phyloP scores from a whole-genome alignment of 352 stramenopile species.

The Pythium phragmitis region DNA sequence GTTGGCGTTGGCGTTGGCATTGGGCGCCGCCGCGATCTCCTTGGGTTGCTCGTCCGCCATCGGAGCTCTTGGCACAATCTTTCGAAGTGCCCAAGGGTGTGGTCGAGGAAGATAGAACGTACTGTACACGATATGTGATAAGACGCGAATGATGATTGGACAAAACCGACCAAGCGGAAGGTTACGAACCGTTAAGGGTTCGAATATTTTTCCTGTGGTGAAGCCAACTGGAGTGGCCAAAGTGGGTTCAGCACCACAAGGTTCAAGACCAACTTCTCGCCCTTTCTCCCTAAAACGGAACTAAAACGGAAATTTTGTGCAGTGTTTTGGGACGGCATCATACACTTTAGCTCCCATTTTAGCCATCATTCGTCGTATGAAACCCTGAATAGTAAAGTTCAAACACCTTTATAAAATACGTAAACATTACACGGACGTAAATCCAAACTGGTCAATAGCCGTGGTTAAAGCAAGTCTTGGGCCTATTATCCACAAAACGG shows the following conservation, averaged over 20 bases:
- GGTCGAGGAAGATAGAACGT: neutral
- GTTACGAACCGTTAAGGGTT: conserved; percentile 15
- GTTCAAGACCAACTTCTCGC: too few relatives aligned
- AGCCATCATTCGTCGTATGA: too few relatives aligned
- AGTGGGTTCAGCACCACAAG: neutral
- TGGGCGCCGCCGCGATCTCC: conserved; percentile 16
- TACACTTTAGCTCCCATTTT: too few relatives aligned
- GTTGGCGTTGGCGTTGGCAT: conserved; percentile 11
- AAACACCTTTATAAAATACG: too few relatives aligned
- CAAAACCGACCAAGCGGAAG: neutral
- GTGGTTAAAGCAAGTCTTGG: too few relatives aligned
- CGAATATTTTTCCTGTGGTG: conserved; percentile 18
- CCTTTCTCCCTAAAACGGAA: too few relatives aligned
- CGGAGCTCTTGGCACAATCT: conserved; percentile 14
- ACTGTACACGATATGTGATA: conserved; percentile 5
- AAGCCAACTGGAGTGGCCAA: neutral
- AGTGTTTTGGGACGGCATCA: too few relatives aligned
- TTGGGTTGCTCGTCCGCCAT: conserved; percentile 25
- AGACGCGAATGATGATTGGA: neutral
- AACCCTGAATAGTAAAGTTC: too few relatives aligned
- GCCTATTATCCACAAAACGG: neutral
- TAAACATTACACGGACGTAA: too few relatives aligned
- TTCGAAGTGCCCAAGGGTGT: conserved; percentile 21
- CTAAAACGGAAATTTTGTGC: too few relatives aligned
- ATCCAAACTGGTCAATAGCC: too few relatives aligned